Base-by-base conservation (phyloP, 768 basidiomycete species). In the Amanita subjunquillea region DNA sequence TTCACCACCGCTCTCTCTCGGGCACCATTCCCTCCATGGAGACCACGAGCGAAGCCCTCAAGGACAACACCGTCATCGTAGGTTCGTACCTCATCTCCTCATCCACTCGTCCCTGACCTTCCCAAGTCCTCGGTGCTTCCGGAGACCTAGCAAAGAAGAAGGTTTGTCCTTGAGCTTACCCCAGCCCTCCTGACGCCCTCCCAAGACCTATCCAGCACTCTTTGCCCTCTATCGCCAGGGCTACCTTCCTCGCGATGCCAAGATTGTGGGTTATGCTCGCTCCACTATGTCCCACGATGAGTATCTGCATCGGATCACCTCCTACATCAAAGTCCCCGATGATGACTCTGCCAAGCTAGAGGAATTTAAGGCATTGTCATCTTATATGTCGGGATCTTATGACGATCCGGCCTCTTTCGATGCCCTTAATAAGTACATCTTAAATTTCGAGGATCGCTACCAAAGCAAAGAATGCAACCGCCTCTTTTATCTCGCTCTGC, bases 91-190 rank as follows among this genome's bases (percentile, higher is more conserved):
- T 39, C 41, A 43, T 54, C 48, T 54, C 10, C 29, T 51, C 13
- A 34, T 50, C 37, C 45, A 45, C 45, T 41, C 48, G 60, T 54
- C 60, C 49, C 32, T 37, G 36, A 45, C 36, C 36, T 41, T 48
- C 51, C 8, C 63, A 92, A 17, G 94, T 98, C 50, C 81, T 94
- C 55, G 95, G 95, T 53, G 95, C 95, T 3, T 94, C 91, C 52
- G 95, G 95, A 38, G 95, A 99, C 75, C 77, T 99, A 43, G 95
- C 95, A 57, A 95, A 96, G 85, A 99, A 99, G 75, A 99, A 99
- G 81, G 93, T 82, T 46, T 47, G 46, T 52, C 47, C 29, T 39
- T 39, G 29, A 36, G 41, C 20, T 22, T 13, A 9, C 32, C 41
- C 32, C 23, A 3, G 13, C 25, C 59, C 17, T 47, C 45, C 23